Evolutionary conservation across 306 rosid genomes (phyloP), one percentile per base, ranked within the genome.

Genomic region (Fagus crenata): DNA sequence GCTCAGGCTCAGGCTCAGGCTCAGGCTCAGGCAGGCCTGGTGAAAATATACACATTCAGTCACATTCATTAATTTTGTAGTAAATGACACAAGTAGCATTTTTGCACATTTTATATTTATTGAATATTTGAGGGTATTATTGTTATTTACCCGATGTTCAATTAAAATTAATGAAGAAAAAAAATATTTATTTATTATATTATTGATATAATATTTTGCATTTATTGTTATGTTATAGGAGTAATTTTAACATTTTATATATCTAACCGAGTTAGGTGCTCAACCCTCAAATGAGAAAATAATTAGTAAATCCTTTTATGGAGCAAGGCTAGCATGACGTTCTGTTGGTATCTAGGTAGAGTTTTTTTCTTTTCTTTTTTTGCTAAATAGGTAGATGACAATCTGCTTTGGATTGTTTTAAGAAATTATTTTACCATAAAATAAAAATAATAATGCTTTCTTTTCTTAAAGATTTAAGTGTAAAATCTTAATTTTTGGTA

Each of bases 1-100:
- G 28, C 28, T 22, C 28, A 22, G 28, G 28, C 77, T 72, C 78
- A 68, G 82, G 80, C 81, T 22, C 28, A 22, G 28, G 28, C 28
- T 22, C 28, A 22, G 28, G 28, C 77, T 72, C 78, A 68, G 82
- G 80, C 81, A 86, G 88, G 78, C 77, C 77, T 71, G 71, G 59
- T 79, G 64, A 67, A 78, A 64, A 81, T 81, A 76, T 77, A 55
- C 35, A 75, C 65, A 69, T 80, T 75, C 43, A 58, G 80, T 85
- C 85, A 67, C 77, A 43, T 82, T 86, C 82, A 80, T 84, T 85
- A 81, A 84, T 75, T 84, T 78, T 87, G 80, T 77, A 81, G 71
- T 80, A 79, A 84, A 73, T 78, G 80, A 78, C 81, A 77, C 69
- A 74, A 77, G 72, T 81, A 69, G 63, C 80, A 71, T 55, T 18